These are phyloP conservation scores for Rhipidocladum racemiflorum DNA, from an alignment of 176 grass and related monocot species.

Conservation along the genomic window DNA sequence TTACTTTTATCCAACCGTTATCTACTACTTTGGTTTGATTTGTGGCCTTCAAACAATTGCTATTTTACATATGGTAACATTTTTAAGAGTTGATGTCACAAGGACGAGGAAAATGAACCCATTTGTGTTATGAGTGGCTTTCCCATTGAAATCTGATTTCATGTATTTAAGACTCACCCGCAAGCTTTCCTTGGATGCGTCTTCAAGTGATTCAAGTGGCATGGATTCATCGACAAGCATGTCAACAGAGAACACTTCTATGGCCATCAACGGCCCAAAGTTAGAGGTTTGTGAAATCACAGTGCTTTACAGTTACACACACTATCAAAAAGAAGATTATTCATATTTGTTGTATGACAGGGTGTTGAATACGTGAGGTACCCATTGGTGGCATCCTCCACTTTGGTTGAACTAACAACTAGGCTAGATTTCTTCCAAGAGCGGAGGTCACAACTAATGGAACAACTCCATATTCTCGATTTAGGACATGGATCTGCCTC, in stretches of 20 bases:
- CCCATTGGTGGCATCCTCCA: slow-evolving; percentile 82
- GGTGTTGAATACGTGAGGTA: slow-evolving; percentile 64
- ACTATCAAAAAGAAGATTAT: background rate
- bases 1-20: background rate
- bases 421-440: slow-evolving; percentile 99
- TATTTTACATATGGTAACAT: slow-evolving; percentile 2
- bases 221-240: slow-evolving; percentile 77
- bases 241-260: slow-evolving; percentile 48
- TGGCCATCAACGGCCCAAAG: slow-evolving; percentile 56
- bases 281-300: slow-evolving; percentile 55
- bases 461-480: slow-evolving; percentile 95
- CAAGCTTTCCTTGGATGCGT: slow-evolving; percentile 71
- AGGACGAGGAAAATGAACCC: background rate
- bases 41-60: background rate
- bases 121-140: background rate
- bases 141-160: background rate
- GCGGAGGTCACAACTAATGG: slow-evolving; percentile 91
- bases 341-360: slow-evolving; percentile 32
- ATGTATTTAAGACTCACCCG: slow-evolving; percentile 46
- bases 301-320: background rate
- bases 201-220: slow-evolving; percentile 61
- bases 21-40: background rate
- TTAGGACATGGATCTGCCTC: slow-evolving; percentile 67
- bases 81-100: background rate
- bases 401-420: slow-evolving; percentile 86